A percentile compares a stretch with the other conserved stretches of the same genome.
Evolutionary conservation across 305 asterid genomes (phyloP).

Genomic region (Petunia hybrid): DNA sequence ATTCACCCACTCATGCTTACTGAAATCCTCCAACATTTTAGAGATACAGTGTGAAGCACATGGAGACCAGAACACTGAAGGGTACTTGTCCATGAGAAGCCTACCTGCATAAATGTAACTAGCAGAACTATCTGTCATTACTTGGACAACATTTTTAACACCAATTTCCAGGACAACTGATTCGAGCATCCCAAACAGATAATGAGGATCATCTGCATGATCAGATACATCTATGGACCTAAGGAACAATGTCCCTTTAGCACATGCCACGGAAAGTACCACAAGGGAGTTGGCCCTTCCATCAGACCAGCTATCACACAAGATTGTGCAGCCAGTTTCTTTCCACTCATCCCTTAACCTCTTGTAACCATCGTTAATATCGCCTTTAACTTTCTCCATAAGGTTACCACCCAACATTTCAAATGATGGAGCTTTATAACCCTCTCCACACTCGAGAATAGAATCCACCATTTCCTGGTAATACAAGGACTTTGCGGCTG

Average conservation of each 20-base stretch:
- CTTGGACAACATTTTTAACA: constrained; percentile 47
- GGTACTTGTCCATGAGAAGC: constrained; percentile 55
- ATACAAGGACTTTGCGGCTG: constrained; percentile 46
- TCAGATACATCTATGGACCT: constrained; percentile 49
- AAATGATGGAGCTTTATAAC: constrained; percentile 49
- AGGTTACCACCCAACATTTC: constrained; percentile 43
- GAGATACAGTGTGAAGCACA: constrained; percentile 53
- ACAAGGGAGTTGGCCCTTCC: constrained; percentile 45
- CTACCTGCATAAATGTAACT: constrained; percentile 48
- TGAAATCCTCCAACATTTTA: constrained; percentile 52
- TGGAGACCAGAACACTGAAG: constrained; percentile 61
- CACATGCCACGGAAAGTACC: constrained; percentile 52
- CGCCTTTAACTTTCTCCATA: constrained; percentile 45
- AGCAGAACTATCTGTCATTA: constrained; percentile 46
- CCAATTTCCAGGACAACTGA: constrained; percentile 58
- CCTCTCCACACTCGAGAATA: constrained; percentile 49
- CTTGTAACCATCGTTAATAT: constrained; percentile 37
- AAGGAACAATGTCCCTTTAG: constrained; percentile 54
- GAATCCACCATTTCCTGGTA: constrained; percentile 55
- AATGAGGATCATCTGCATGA: constrained; percentile 49
- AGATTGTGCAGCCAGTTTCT: constrained; percentile 55
- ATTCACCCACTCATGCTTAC: constrained; percentile 53
- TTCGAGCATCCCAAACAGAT: constrained; percentile 50
- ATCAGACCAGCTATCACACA: constrained; percentile 51
- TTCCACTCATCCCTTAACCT: constrained; percentile 50